Conservation (phyloP, 2,329 filamentous ascomycete species). For the Scolecobasidium constrictum region DNA sequence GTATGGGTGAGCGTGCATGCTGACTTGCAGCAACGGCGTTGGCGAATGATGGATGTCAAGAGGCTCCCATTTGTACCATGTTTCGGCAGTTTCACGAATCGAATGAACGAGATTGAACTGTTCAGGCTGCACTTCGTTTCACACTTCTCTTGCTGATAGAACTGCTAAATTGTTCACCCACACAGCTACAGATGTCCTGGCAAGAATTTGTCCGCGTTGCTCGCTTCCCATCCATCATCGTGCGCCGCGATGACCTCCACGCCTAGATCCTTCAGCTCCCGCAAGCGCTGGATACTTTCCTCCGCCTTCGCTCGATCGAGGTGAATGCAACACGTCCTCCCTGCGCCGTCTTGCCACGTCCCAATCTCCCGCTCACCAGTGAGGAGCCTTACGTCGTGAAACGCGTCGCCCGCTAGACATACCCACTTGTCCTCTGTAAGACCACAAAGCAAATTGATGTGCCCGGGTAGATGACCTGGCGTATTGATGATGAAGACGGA, state of each 20-base stretch:
- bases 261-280: constrained; percentile 25
- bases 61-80: too few relatives aligned
- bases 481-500: constrained; percentile 37
- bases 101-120: too few relatives aligned
- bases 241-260: constrained; percentile 43
- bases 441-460: constrained; percentile 39
- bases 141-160: too few relatives aligned
- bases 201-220: constrained; percentile 24
- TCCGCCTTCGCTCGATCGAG: constrained; percentile 35
- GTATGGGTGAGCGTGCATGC: too few relatives aligned
- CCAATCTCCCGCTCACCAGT: constrained; percentile 42
- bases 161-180: too few relatives aligned
- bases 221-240: constrained; percentile 37
- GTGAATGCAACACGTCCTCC: constrained; percentile 39
- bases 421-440: constrained; percentile 27
- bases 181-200: constrained; percentile 20
- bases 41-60: too few relatives aligned
- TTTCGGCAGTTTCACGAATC: too few relatives aligned
- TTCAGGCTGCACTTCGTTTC: too few relatives aligned
- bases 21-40: too few relatives aligned
- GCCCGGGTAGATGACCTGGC: constrained; percentile 41
- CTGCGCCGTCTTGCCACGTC: constrained; percentile 35
- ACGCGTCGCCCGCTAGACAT: constrained; percentile 43
- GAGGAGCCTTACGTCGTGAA: constrained; percentile 41
- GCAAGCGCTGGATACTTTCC: constrained; percentile 31